Conservation (phyloP, 2,329 filamentous ascomycete genomes). For the Xylariaceae sp. region DNA sequence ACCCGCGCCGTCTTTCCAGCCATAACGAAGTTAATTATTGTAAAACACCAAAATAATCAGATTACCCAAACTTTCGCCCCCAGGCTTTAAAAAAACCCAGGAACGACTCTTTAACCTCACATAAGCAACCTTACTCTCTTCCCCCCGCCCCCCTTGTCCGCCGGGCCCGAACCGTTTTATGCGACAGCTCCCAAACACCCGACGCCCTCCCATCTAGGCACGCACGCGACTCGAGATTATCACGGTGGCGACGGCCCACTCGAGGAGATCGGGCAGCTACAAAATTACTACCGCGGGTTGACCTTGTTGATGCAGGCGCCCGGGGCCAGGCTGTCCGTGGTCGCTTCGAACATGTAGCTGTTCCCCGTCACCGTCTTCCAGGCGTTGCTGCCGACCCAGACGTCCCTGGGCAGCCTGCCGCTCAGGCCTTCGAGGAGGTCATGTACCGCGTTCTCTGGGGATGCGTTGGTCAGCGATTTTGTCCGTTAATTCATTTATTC, state of each 20-base stretch:
- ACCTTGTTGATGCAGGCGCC: constrained; percentile 14
- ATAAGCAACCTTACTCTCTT: too few relatives aligned
- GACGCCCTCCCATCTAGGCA: not conserved
- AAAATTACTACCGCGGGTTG: not conserved
- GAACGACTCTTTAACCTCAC: too few relatives aligned
- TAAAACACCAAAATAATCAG: not conserved
- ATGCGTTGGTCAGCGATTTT: not conserved
- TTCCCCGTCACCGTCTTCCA: constrained; percentile 3
- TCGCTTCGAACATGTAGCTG: constrained; percentile 11
- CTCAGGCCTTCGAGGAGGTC: not conserved
- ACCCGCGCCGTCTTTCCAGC: too few relatives aligned
- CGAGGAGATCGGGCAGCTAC: not conserved
- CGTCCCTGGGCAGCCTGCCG: not conserved
- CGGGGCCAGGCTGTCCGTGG: constrained; percentile 6
- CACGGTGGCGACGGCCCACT: not conserved
- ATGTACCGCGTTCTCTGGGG: not conserved
- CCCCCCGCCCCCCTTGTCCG: too few relatives aligned
- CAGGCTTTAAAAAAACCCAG: not conserved
- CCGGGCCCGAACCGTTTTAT: too few relatives aligned
- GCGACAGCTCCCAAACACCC: too few relatives aligned
- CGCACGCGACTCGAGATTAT: not conserved
- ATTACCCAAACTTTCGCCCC: not conserved
- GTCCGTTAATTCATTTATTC: not conserved
- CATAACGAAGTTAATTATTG: not conserved
- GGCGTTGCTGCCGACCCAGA: not conserved